Evolutionary conservation across 768 basidiomycete species (phyloP), one percentile per base, ranked within the genome.

Genomic region (Butyriboletus loyo): DNA sequence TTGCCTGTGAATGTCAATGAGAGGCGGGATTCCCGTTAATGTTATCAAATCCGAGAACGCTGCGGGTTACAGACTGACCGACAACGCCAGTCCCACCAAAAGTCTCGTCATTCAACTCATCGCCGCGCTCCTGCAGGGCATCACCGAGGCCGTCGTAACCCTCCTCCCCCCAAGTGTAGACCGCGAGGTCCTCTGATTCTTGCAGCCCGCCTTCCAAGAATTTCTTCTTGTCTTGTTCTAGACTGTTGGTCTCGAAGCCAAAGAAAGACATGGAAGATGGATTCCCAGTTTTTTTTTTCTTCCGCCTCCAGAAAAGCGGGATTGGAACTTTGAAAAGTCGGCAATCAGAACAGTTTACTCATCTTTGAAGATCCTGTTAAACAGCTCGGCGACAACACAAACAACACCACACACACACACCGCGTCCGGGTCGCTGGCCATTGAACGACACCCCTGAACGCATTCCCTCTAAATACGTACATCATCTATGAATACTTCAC

Each of bases 51-150:
- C 54, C 31, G 34, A 50, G 41, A 31, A 35, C 9, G 30, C 15
- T 51, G 43, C 3, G 31, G n/a, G 28, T 11, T 34, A 19, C 17
- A 46, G 49, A 72, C 87, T 77, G 67, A 94, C 94, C 92, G 53
- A 96, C 81, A 57, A 65, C 72, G 31, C 78, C 85, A 45, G 74
- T 58, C 36, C 73, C 80, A 28, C 95, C 97, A 73, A 99, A 99
- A 3, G 97, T 99, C 75, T 96, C 93, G 70, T 96, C 92, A 72
- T 99, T 98, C 61, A 95, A 68, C 60, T 95, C 94, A 76, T 98
- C 94, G 51, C 85, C 85, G 37, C 86, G 87, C 71, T 98, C 96
- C 61, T 87, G 84, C 49, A 98, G 79, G 45, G 84, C 84, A 71
- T 92, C 87, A 47, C 88, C 93, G 25, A 96, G 82, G 36, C 89